These are phyloP conservation scores for Niveomyces coronatus DNA, from an alignment of 2,329 filamentous ascomycete species.

Conservation along the genomic window DNA sequence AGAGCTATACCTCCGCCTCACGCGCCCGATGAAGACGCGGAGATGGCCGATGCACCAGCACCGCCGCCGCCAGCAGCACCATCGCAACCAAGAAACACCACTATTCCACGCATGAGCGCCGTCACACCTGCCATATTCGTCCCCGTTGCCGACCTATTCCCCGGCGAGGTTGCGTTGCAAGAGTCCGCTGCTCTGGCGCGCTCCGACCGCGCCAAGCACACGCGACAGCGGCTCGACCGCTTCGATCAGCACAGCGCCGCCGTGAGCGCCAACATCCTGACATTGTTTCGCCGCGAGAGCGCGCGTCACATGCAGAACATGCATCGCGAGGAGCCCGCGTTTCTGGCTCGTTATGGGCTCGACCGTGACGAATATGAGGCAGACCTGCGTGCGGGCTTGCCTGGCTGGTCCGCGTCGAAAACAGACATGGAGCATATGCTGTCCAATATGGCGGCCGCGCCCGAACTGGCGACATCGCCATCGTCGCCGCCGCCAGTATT, in stretches of 20 bases:
- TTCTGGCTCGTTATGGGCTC: conserved; percentile 4
- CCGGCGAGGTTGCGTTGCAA: conserved; percentile 11
- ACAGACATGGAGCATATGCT: conserved; percentile 19
- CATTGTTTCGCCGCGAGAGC: conserved; percentile 21
- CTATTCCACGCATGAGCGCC: conserved; percentile 15
- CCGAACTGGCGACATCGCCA: background rate
- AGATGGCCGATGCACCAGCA: background rate
- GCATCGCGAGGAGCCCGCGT: conserved; percentile 12
- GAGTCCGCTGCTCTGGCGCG: conserved; percentile 22
- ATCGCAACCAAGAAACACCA: conserved; percentile 6
- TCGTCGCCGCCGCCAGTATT: background rate
- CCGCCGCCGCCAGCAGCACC: background rate
- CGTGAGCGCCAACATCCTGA: conserved; percentile 22
- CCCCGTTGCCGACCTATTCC: conserved; percentile 18
- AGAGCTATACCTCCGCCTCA: too few relatives aligned
- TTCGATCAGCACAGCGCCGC: conserved; percentile 18
- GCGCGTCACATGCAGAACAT: conserved; percentile 19
- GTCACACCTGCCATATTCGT: conserved; percentile 25
- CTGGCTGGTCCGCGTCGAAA: background rate
- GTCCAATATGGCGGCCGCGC: conserved; percentile 20
- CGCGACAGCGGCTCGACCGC: conserved; percentile 14
- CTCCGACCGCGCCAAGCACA: conserved; percentile 13
- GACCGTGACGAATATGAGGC: background rate
- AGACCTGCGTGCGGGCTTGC: background rate
- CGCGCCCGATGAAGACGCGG: background rate